Base-by-base conservation (phyloP, 2,329 filamentous ascomycete genomes). In the Aspergillus pseudonomiae region DNA sequence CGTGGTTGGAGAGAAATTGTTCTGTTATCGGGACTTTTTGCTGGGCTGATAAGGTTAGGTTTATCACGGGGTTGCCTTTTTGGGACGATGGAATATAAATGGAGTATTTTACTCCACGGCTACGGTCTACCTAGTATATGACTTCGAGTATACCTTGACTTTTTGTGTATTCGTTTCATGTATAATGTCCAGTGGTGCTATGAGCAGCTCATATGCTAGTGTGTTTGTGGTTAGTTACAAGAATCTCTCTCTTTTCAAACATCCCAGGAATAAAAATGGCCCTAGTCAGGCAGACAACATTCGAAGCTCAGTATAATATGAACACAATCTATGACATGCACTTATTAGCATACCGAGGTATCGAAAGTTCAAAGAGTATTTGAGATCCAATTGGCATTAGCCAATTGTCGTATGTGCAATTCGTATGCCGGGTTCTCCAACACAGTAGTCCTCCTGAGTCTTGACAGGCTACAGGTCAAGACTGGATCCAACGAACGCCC, bases 371-470 rank as follows among this genome's bases (percentile, higher is more conserved):
- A 41, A 41, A 41, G 16, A 4, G 39, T 9, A n/a, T 7, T 36
- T 12, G 4, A 12, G 2, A 41, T 41, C 2, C 9, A n/a, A 41
- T 2, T 3, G 1, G 6, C 9, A n/a, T 19, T n/a, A 0, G n/a
- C 5, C 16, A 9, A 0, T 19, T 10, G 19, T n/a, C 39, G 7
- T 41, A 41, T 7, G 16, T 16, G 16, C 5, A 6, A 9, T 19
- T 19, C 16, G 36, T 39, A 19, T 39, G 6, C 16, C 6, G 5
- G 12, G 14, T 36, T 36, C 34, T 36, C 34, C 1, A 14, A 34
- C 32, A 1, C 32, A 34, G 32, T 34, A 28, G 26, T 28, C 4
- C 32, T 34, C 32, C 32, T 12, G 11, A 34, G 10, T 12, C 2
- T 34, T 34, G 32, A 34, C 32, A 11, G 10, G 10, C 32, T 34